Percentiles rank a stretch among this genome's conserved stretches.
Evolutionary conservation across 495 filamentous ascomycete species (phyloP).

Genomic region (Neurospora sp.): DNA sequence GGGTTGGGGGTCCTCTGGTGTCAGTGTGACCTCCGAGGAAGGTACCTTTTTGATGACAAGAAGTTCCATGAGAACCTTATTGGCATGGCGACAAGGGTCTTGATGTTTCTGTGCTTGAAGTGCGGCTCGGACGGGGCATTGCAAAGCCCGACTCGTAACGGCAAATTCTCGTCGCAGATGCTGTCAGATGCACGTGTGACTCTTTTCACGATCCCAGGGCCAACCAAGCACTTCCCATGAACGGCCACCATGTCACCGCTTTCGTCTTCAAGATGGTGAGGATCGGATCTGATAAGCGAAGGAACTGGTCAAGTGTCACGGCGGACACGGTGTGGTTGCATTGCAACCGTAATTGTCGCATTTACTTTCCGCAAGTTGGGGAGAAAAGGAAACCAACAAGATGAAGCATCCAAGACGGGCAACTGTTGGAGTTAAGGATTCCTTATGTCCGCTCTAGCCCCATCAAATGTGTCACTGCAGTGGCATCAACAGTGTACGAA

Average conservation of each 20-base stretch:
- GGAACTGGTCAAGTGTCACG: not conserved
- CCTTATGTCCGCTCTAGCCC: not conserved
- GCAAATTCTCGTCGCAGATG: slow-evolving; percentile 13
- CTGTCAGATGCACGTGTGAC: slow-evolving; percentile 8
- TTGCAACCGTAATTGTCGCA: not conserved
- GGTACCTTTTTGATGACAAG: not conserved
- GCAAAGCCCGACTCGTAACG: slow-evolving; percentile 10
- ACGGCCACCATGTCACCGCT: not conserved
- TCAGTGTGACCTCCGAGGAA: not conserved
- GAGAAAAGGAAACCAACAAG: not conserved
- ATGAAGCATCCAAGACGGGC: not conserved
- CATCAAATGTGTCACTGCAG: not conserved
- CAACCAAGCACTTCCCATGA: not conserved
- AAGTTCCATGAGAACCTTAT: not conserved
- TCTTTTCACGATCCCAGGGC: not conserved
- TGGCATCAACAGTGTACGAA: not conserved
- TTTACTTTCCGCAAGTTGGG: not conserved
- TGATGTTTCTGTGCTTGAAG: not conserved
- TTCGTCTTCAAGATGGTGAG: not conserved
- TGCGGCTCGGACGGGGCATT: slow-evolving; percentile 5
- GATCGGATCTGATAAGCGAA: slow-evolving; percentile 11
- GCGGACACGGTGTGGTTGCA: not conserved
- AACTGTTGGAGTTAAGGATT: not conserved
- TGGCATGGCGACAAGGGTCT: not conserved
- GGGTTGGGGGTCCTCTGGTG: not conserved